Evolutionary conservation across 2,329 filamentous ascomycete species (phyloP), one percentile per base, ranked within the genome.

Genomic region (Claviceps lovelessii): DNA sequence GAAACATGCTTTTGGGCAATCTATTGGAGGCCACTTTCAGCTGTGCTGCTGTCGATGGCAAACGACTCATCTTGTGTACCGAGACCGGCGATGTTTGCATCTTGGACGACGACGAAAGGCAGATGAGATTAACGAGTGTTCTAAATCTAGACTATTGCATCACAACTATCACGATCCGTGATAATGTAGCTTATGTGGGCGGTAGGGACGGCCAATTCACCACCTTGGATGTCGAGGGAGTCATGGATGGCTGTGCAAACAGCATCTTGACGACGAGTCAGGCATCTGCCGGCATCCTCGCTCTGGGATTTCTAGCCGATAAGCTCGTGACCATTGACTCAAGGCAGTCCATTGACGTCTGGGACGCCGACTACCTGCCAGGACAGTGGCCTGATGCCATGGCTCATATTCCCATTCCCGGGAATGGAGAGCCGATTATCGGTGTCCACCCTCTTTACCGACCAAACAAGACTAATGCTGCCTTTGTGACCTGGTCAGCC

Each of bases 71-170:
- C 45, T 75, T 97, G 46, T 93, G 89, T 70, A 88, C 91, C 4
- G 90, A 96, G 64, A 80, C 82, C 56, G 93, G 93, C 33, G 86
- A 94, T 63, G 75, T 98, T n/a, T 97, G 91, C 68, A 73, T 95
- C 35, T 74, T 96, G 37, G 86, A 96, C 58, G 87, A 95, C 60
- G 79, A 78, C 37, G 82, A 80, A 52, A 84, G 83, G 58, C 80
- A 83, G 58, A 85, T 86, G 68, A 87, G 82, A 60, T 73, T 96
- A 50, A 74, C 76, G 47, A 81, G 83, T 56, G 75, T 89, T 39
- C 76, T 83, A 42, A 78, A 81, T 48, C 73, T 85, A 39, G 82
- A 79, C 1, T 91, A 91, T 64, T 67, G 75, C 10, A 78, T 90
- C 54, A 81, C 76, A 4, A 86, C 86, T 46, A 77, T 89, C 56